These are phyloP conservation scores for Hypoxylon sp. DNA, from an alignment of 2,329 filamentous ascomycete species.

Conservation along the genomic window DNA sequence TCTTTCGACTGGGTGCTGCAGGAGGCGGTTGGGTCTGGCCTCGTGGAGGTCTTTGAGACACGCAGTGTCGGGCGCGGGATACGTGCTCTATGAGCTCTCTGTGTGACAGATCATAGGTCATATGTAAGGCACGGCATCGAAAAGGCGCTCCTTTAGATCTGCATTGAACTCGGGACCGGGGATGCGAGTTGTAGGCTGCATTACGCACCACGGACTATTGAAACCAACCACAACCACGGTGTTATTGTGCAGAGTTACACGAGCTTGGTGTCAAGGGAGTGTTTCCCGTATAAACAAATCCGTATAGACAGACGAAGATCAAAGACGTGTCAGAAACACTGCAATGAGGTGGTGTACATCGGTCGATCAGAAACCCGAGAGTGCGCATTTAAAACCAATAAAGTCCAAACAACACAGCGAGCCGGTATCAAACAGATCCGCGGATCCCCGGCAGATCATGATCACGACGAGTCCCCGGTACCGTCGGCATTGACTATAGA, in stretches of 20 bases:
- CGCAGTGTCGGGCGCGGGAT: slow-evolving; percentile 75
- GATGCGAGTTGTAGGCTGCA: not conserved
- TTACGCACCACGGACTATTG: slow-evolving; percentile 1
- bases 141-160: too few species aligned
- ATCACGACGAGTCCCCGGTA: slow-evolving; percentile 8
- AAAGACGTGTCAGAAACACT: not conserved
- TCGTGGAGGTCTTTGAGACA: slow-evolving; percentile 79
- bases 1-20: slow-evolving; percentile 76
- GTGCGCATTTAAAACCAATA: slow-evolving; percentile 21
- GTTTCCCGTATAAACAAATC: too few species aligned
- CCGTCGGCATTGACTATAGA: slow-evolving; percentile 15
- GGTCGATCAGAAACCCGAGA: slow-evolving; percentile 19
- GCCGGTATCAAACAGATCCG: slow-evolving; percentile 33
- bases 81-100: slow-evolving; percentile 50
- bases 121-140: too few species aligned
- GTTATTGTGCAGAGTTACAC: too few species aligned
- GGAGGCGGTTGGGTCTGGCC: slow-evolving; percentile 74
- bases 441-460: slow-evolving; percentile 28
- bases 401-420: slow-evolving; percentile 21
- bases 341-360: not conserved
- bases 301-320: too few species aligned
- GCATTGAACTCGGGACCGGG: too few species aligned
- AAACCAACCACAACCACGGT: too few species aligned
- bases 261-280: too few species aligned
- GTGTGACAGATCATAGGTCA: too few species aligned